These are phyloP conservation scores for Tuber aestivum DNA, from an alignment of 495 filamentous ascomycete species.

Conservation along the genomic window DNA sequence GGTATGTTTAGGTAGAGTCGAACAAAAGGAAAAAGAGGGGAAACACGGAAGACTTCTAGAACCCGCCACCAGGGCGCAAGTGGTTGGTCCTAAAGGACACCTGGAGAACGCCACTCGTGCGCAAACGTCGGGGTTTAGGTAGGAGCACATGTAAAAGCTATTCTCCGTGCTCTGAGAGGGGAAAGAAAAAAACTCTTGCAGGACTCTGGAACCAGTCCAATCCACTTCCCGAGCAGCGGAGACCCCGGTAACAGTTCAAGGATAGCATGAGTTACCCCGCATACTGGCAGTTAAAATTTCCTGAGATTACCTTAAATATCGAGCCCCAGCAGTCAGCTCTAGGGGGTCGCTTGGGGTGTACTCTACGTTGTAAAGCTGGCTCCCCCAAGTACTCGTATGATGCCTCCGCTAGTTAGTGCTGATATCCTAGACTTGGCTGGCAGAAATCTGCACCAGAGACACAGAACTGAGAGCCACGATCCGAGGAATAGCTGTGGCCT, in stretches of 20 bases:
- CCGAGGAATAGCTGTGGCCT: constrained; percentile 10
- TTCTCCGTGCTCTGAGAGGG: background rate
- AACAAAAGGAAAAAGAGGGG: background rate
- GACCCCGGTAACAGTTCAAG: background rate
- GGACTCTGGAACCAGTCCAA: background rate
- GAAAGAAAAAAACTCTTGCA: background rate
- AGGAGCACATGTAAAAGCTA: background rate
- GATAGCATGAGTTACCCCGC: background rate
- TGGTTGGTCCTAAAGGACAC: background rate
- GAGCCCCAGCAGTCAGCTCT: background rate
- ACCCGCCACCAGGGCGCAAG: background rate
- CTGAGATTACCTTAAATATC: background rate
- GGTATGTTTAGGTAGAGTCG: background rate
- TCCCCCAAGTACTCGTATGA: background rate
- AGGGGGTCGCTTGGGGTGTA: background rate
- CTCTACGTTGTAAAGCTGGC: background rate
- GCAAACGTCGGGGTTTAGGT: background rate
- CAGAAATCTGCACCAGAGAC: constrained; percentile 6
- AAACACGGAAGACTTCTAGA: background rate
- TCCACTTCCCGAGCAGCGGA: background rate
- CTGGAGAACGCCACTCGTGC: background rate
- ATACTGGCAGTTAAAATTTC: background rate
- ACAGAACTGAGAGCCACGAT: constrained; percentile 3
- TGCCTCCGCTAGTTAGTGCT: background rate
- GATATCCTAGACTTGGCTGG: constrained; percentile 7